Evolutionary conservation across 106 monocot genomes (phyloP).

Genomic region (Hemerocallis citrina): DNA sequence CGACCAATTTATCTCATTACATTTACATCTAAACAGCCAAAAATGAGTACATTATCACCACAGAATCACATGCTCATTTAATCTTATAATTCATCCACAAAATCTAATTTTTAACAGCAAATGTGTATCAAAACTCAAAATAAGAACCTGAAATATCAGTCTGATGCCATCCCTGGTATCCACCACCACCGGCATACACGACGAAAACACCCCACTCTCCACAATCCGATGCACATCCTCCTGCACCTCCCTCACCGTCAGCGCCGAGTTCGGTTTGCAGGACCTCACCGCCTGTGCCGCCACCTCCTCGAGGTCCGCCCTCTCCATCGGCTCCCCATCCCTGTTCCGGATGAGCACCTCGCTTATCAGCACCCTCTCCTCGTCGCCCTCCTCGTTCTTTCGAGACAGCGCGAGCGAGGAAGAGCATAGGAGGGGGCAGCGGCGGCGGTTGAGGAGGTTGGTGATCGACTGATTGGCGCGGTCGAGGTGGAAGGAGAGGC

Average conservation of each 20-base stretch:
- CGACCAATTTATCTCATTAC: too few relatives aligned
- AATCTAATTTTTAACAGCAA: too few relatives aligned
- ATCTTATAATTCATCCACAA: too few relatives aligned
- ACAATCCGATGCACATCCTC: slow-evolving; percentile 87
- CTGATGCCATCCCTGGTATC: slow-evolving; percentile 94
- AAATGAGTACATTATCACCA: too few relatives aligned
- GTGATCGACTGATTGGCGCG: slow-evolving; percentile 24
- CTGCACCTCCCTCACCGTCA: slow-evolving; percentile 87
- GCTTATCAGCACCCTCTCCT: slow-evolving; percentile 88
- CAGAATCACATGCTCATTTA: not conserved
- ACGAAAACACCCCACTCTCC: slow-evolving; percentile 67
- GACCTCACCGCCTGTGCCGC: slow-evolving; percentile 55
- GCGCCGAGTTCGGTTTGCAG: slow-evolving; percentile 73
- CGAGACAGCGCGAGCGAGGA: slow-evolving; percentile 8
- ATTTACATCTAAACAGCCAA: too few relatives aligned
- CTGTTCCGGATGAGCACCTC: slow-evolving; percentile 83
- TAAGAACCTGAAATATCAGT: slow-evolving; percentile 74
- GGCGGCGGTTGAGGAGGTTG: not conserved
- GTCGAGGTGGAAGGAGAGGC: slow-evolving; percentile 27
- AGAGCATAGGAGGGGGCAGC: slow-evolving; percentile 15
- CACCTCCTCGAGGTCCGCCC: slow-evolving; percentile 64
- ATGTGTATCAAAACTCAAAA: too few relatives aligned
- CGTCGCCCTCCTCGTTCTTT: slow-evolving; percentile 26
- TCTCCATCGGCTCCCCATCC: slow-evolving; percentile 86
- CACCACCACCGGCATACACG: slow-evolving; percentile 88